These are phyloP conservation scores for Cercospora sojina DNA, from an alignment of 2,329 filamentous ascomycete species.

Conservation along the genomic window DNA sequence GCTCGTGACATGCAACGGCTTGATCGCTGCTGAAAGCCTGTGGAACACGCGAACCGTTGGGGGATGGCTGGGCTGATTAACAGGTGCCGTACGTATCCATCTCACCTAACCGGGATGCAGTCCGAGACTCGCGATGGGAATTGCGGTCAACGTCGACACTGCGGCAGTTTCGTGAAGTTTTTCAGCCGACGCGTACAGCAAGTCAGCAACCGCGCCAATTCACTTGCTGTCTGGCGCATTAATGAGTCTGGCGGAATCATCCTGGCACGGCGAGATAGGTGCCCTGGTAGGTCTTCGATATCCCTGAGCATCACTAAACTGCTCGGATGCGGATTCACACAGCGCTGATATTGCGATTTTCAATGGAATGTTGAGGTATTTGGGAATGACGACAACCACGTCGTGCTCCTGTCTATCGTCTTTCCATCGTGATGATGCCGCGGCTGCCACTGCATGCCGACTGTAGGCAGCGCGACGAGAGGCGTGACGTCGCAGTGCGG, in stretches of 20 bases:
- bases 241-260: slow-evolving; percentile 7
- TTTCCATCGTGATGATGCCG: not conserved
- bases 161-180: not conserved
- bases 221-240: not conserved
- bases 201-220: not conserved
- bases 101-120: not conserved
- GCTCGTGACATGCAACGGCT: not conserved
- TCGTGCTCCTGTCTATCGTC: not conserved
- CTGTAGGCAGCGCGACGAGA: not conserved
- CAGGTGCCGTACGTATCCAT: not conserved
- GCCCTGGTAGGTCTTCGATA: slow-evolving; percentile 7
- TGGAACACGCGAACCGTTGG: not conserved
- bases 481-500: not conserved
- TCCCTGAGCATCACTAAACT: slow-evolving; percentile 1
- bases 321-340: not conserved
- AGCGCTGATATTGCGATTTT: slow-evolving; percentile 5
- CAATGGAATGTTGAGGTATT: not conserved
- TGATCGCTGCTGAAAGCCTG: not conserved
- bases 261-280: not conserved
- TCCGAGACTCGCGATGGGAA: not conserved
- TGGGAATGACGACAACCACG: not conserved
- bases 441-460: not conserved
- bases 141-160: not conserved
- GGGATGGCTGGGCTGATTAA: not conserved
- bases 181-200: not conserved